Evolutionary conservation across 352 stramenopile genomes (phyloP), one percentile per base, ranked within the genome.

Genomic region (Phytophthora pistaciae): DNA sequence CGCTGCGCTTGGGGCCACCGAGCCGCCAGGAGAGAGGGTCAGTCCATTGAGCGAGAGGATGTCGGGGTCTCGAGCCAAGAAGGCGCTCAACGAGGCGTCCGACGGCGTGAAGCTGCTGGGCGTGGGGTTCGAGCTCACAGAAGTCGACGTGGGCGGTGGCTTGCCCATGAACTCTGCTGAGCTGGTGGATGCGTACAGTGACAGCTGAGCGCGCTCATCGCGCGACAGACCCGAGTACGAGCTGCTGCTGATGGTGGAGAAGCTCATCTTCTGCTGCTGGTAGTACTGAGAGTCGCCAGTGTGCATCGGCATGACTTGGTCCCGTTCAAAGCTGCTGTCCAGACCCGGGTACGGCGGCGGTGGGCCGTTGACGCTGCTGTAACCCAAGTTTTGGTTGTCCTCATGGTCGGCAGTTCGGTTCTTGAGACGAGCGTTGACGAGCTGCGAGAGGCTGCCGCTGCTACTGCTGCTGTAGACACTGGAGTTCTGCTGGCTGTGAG

Each of bases 181-280:
- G 49, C 66, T 76, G 11, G 53, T 73, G 5, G 62, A 66, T 10
- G 74, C 73, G 57, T 70, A 66, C 29, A 66, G 31, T 36, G 62
- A 33, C 0, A 74, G 59, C 13, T 74, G 36, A 33, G 44, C 53
- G 29, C 68, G 48, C 20, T 84, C 74, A 6, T 83, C 75, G 20
- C 68, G 63, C 27, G 72, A 83, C 21, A 77, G 71, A 64, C 68
- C 72, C 27, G 82, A 87, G 64, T 78, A 85, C 21, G 80, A 79
- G 18, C 53, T 75, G 59, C 73, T 88, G 56, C 78, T 88, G 27
- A 79, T 80, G 5, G 78, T 84, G 29, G 82, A 90, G 53, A 88
- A 77, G 38, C 78, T 87, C 66, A 78, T 68, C 33, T 71, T 76
- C n/a, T 72, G 61, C 25, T 66, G 60, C 31, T 65, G 60, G 25